Evolutionary conservation across 345 rosid genomes (phyloP).

Genomic region (Euclidium syriacum): DNA sequence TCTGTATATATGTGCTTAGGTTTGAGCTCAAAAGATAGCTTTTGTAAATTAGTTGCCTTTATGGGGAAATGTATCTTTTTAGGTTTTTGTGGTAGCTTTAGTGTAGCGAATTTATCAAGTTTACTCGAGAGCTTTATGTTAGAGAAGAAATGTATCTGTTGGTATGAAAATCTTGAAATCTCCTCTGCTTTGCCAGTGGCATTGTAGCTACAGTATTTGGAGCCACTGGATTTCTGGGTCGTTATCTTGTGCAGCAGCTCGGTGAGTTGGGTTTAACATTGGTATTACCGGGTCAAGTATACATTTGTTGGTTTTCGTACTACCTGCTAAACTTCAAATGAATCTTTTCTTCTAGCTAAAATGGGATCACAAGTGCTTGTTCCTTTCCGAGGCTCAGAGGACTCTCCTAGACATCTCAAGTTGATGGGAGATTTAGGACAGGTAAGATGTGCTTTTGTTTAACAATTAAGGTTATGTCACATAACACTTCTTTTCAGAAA

Average conservation of each 20-base stretch:
- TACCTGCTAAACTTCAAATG: not conserved
- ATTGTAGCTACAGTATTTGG: constrained; percentile 94
- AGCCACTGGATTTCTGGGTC: constrained; percentile 97
- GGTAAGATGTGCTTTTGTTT: constrained; percentile 37
- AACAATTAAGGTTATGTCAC: not conserved
- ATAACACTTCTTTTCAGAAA: not conserved
- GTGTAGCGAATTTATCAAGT: not conserved
- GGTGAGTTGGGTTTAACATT: constrained; percentile 46
- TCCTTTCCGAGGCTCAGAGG: constrained; percentile 97
- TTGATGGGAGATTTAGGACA: constrained; percentile 99
- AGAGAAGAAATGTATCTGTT: not conserved
- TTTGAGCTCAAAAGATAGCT: not conserved
- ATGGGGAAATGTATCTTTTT: not conserved
- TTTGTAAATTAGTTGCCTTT: not conserved
- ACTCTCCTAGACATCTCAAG: constrained; percentile 84
- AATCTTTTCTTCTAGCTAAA: constrained; percentile 52
- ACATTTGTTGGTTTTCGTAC: not conserved
- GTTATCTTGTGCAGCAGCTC: constrained; percentile 96
- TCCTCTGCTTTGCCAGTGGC: constrained; percentile 52
- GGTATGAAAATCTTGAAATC: not conserved
- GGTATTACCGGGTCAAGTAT: not conserved
- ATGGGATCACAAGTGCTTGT: constrained; percentile 96
- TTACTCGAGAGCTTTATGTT: not conserved
- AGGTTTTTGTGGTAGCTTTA: not conserved
- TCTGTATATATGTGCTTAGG: not conserved